Conservation (phyloP, 2,329 filamentous ascomycete genomes). For the Xylaria sp. region DNA sequence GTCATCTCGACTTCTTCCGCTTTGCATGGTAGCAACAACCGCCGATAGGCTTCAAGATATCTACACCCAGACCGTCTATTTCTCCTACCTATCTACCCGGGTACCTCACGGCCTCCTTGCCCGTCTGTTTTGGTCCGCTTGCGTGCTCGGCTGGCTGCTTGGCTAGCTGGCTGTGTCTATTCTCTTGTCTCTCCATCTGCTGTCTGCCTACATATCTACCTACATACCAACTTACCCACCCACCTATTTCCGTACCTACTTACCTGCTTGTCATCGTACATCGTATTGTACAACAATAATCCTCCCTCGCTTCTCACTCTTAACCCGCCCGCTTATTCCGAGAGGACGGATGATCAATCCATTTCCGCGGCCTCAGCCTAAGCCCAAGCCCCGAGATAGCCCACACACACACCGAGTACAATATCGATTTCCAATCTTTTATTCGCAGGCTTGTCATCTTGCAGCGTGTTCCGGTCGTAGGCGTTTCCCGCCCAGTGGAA, state of each 20-base stretch:
- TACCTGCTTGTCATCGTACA: constrained; percentile 4
- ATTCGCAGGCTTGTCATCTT: constrained; percentile 16
- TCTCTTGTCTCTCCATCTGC: neutral
- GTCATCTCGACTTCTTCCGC: constrained; percentile 24
- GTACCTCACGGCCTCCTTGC: neutral
- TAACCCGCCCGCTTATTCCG: constrained; percentile 15
- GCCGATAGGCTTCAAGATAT: constrained; percentile 12
- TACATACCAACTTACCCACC: neutral
- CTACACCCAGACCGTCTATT: neutral
- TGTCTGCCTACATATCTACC: neutral
- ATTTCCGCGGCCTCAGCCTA: constrained; percentile 8
- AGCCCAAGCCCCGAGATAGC: constrained; percentile 19
- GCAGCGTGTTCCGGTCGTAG: constrained; percentile 27
- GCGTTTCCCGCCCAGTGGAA: constrained; percentile 20
- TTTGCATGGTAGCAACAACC: constrained; percentile 15
- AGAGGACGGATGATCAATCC: constrained; percentile 18
- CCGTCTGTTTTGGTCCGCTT: neutral
- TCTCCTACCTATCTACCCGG: neutral
- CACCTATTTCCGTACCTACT: neutral
- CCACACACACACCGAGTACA: neutral
- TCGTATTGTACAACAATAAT: constrained; percentile 21
- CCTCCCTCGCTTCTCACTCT: neutral
- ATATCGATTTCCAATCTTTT: constrained; percentile 13
- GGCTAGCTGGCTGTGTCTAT: neutral
- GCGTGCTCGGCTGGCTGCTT: neutral